Evolutionary conservation across 1,139 yeast species (phyloP).

Genomic region (Pichia sp.): DNA sequence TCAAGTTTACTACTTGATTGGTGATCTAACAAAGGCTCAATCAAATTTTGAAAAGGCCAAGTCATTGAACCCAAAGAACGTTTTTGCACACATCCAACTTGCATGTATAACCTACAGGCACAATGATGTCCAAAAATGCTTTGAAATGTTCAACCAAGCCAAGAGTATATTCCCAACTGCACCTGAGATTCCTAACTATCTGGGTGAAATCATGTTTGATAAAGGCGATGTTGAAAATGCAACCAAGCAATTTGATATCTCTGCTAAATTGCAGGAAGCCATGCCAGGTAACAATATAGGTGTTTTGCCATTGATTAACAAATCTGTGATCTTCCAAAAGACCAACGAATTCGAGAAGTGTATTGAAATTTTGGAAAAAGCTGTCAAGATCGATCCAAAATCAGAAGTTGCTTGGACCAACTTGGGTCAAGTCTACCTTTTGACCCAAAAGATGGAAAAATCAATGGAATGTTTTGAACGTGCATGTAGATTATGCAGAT

Average conservation of each 20-base stretch:
- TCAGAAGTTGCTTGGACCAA: conserved; percentile 87
- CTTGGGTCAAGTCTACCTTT: conserved; percentile 85
- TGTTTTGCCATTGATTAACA: conserved; percentile 85
- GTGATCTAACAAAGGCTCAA: conserved; percentile 70
- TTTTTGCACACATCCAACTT: conserved; percentile 83
- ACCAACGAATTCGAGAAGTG: conserved; percentile 59
- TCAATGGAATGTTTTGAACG: conserved; percentile 80
- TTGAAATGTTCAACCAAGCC: conserved; percentile 63
- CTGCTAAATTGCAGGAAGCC: conserved; percentile 77
- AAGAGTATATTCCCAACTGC: conserved; percentile 75
- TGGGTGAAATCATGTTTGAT: conserved; percentile 90
- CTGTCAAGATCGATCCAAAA: conserved; percentile 78
- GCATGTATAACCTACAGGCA: conserved; percentile 90
- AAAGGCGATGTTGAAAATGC: conserved; percentile 71
- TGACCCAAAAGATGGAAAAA: conserved; percentile 74
- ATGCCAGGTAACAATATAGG: conserved; percentile 63
- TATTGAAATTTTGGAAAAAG: conserved; percentile 64
- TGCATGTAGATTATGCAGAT: conserved; percentile 77
- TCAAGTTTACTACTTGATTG: conserved; percentile 80
- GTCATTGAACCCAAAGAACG: conserved; percentile 67
- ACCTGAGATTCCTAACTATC: conserved; percentile 92
- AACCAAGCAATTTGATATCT: conserved; percentile 77
- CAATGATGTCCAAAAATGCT: conserved; percentile 46
- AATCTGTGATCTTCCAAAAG: conserved; percentile 71
- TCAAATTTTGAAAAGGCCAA: conserved; percentile 73